Percentiles rank a stretch among this genome's conserved stretches.
Evolutionary conservation across 768 basidiomycete species (phyloP).

Genomic region (Termitomyces sp.): DNA sequence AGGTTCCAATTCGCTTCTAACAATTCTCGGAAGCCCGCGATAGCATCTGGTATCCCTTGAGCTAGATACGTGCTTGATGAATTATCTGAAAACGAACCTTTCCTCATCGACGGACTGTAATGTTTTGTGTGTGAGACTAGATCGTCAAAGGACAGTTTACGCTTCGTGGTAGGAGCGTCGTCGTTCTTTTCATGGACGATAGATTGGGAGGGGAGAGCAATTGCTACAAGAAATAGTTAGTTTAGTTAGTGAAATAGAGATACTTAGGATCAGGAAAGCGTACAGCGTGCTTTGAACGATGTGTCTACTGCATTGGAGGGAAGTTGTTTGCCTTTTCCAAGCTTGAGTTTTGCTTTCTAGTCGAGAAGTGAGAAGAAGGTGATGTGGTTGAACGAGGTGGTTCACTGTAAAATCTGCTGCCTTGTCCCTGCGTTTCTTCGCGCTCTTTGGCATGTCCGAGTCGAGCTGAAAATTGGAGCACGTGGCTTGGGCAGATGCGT

Average conservation of each 20-base stretch:
- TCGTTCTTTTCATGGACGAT: conserved; percentile 54
- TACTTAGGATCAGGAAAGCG: conserved; percentile 21
- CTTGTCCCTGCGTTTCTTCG: conserved; percentile 84
- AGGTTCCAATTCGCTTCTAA: conserved; percentile 56
- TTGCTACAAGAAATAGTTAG: conserved; percentile 54
- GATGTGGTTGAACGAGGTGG: not conserved
- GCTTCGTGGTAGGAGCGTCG: conserved; percentile 62
- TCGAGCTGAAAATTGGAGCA: conserved; percentile 1
- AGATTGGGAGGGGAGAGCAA: conserved; percentile 83
- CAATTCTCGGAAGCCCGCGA: conserved; percentile 68
- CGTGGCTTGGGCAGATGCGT: not conserved
- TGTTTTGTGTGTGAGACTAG: conserved; percentile 78
- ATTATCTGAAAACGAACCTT: conserved; percentile 40
- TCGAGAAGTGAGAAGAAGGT: not conserved
- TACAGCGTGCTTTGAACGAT: conserved; percentile 92
- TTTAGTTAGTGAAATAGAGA: not conserved
- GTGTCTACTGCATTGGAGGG: conserved; percentile 89
- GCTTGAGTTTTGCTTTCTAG: conserved; percentile 94
- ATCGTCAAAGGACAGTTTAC: conserved; percentile 72
- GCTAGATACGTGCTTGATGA: not conserved
- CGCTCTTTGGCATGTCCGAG: conserved; percentile 70
- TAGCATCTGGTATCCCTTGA: conserved; percentile 47
- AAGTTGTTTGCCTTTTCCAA: conserved; percentile 87
- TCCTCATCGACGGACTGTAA: conserved; percentile 71
- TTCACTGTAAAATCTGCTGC: conserved; percentile 79